Percentiles rank a stretch among this genome's conserved stretches.
Evolutionary conservation across 306 rosid species (phyloP).

Genomic region (Lablab purpureus): DNA sequence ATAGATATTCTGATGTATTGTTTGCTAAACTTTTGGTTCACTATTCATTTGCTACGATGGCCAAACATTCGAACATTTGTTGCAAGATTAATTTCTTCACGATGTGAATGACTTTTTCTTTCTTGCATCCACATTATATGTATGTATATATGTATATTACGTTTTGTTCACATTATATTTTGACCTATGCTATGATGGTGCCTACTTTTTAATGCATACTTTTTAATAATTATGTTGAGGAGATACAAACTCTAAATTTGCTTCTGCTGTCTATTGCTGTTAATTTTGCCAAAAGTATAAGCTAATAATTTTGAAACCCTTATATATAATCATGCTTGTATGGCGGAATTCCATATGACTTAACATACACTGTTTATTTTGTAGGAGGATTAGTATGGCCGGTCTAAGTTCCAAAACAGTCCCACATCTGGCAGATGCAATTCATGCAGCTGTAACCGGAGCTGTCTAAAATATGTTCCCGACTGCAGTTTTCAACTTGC

Average conservation of each 20-base stretch:
- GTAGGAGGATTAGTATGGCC: slow-evolving; percentile 99
- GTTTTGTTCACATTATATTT: neutral
- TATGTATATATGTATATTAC: too few relatives aligned
- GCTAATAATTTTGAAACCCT: slow-evolving; percentile 1
- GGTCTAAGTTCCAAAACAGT: slow-evolving; percentile 94
- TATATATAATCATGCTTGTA: neutral
- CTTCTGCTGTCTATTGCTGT: slow-evolving; percentile 6
- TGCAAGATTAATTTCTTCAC: neutral
- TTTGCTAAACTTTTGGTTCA: slow-evolving; percentile 12
- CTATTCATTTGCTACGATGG: neutral
- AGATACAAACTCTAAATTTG: slow-evolving; percentile 1
- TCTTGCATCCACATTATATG: neutral
- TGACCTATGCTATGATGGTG: slow-evolving; percentile 14
- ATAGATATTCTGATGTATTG: neutral
- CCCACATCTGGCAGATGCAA: slow-evolving; percentile 89
- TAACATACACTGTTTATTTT: slow-evolving; percentile 30
- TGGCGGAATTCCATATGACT: slow-evolving; percentile 20
- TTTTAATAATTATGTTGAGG: slow-evolving; percentile 14
- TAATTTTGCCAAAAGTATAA: slow-evolving; percentile 10
- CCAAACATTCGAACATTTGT: neutral
- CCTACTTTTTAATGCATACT: neutral
- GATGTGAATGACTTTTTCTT: neutral
- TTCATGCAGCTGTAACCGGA: slow-evolving; percentile 83
- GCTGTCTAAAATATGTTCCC: slow-evolving; percentile 39
- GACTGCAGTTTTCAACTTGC: neutral